Conservation (phyloP, 805 yeast species). For the Cyberlindnera petersonii region DNA sequence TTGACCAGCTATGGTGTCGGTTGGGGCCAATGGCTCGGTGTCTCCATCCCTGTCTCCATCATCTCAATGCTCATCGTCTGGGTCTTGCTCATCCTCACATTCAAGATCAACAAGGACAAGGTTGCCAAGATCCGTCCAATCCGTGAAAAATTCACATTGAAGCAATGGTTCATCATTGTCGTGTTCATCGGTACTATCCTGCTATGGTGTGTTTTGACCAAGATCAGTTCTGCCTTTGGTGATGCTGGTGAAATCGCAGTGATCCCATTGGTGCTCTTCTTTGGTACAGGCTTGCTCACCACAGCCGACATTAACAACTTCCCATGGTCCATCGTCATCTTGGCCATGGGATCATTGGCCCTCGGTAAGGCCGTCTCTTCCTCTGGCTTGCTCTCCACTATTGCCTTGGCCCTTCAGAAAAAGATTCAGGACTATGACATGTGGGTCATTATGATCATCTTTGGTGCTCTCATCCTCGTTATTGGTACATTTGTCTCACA, state of each 20-base stretch:
- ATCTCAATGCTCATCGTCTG: conserved; percentile 63
- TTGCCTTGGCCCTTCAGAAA: conserved; percentile 65
- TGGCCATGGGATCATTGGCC: conserved; percentile 97
- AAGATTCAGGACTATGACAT: conserved; percentile 58
- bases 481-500: conserved; percentile 96
- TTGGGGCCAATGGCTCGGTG: conserved; percentile 92
- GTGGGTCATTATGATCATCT: conserved; percentile 70
- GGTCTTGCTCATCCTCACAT: conserved; percentile 58
- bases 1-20: conserved; percentile 62
- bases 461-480: conserved; percentile 76
- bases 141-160: conserved; percentile 59
- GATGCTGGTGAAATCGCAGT: conserved; percentile 92
- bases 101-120: conserved; percentile 45
- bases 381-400: conserved; percentile 77
- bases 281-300: conserved; percentile 81
- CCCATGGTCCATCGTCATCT: conserved; percentile 92
- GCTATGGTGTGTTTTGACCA: conserved; percentile 85
- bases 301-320: conserved; percentile 89
- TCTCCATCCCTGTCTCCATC: conserved; percentile 77
- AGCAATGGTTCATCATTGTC: conserved; percentile 70
- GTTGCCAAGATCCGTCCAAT: conserved; percentile 46
- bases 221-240: conserved; percentile 70
- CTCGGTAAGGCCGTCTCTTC: conserved; percentile 91
- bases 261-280: conserved; percentile 78
- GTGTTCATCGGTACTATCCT: conserved; percentile 72